Evolutionary conservation across 75 land plant genomes (phyloP), one percentile per base, ranked within the genome.

Genomic region (Picea glauca): DNA sequence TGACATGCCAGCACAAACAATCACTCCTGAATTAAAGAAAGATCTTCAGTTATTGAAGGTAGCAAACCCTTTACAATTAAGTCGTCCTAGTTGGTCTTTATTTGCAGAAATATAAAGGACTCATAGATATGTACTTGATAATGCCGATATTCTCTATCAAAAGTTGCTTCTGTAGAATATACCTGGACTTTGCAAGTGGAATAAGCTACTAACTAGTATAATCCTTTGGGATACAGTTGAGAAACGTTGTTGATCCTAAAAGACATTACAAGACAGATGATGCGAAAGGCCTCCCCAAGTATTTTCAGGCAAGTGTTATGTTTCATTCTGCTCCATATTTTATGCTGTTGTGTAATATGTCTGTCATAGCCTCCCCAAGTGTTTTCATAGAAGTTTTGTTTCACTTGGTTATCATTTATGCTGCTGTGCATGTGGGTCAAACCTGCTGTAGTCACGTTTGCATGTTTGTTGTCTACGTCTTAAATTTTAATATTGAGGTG

Each of bases 11-110:
- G 98, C 99, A 0, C 86, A 85, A 30, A 89, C 84, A 4, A 74
- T 94, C 13, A 96, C 95, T 20, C 93, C 98, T 9, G 95, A 94
- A 84, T 35, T 94, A 60, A 92, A 92, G 79, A 89, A 83, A 56
- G 99, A 96, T 84, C 89, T 96, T 26, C 90, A 92, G 78, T 72
- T 94, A n/a, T 58, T 96, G 26, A 92, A 92, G 92, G 94, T 94
- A 76, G n/a, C 15, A 18, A 31, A 32, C 35, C 32, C 20, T 33
- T 14, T 66, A 6, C 68, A 31, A 65, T 32, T 38, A 32, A 62
- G 17, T 65, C 38, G 18, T 17, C 17, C 18, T 20, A 65, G 31
- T 65, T 65, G 68, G 17, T 65, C 50, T 46, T 32, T 65, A 65
- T 32, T 65, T 32, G 33, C 43, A 46, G 38, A 73, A 50, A 73